Evolutionary conservation across 441 rosid species (phyloP).

Genomic region (Erysimum cheiri): DNA sequence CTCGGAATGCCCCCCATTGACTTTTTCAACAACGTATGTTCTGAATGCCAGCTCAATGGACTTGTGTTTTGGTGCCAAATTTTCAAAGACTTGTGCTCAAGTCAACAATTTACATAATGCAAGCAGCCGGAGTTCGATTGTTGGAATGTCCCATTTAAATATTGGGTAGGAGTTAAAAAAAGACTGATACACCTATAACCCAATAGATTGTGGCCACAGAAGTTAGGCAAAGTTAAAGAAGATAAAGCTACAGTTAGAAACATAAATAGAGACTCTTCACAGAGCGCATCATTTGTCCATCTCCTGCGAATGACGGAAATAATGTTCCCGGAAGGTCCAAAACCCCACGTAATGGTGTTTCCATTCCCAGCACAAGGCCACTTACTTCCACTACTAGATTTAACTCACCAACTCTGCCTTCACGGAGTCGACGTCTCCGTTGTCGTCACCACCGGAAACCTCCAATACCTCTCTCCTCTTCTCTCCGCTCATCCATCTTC

Average conservation of each 20-base stretch:
- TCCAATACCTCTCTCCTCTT: slow-evolving; percentile 45
- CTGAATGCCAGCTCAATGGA: not conserved
- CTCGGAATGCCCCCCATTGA: slow-evolving; percentile 53
- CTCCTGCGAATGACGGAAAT: not conserved
- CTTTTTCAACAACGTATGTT: not conserved
- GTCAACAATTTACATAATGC: no score
- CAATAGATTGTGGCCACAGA: no score
- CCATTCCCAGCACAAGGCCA: slow-evolving; percentile 69
- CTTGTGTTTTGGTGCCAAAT: not conserved
- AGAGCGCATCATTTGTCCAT: not conserved
- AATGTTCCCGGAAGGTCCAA: not conserved
- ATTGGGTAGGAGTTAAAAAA: no score
- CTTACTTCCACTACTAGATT: slow-evolving; percentile 50
- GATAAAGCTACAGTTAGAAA: not conserved
- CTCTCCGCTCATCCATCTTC: slow-evolving; percentile 43
- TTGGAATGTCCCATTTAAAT: no score
- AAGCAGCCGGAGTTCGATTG: no score
- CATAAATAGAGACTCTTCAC: not conserved
- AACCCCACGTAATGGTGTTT: slow-evolving; percentile 53
- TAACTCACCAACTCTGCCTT: slow-evolving; percentile 59
- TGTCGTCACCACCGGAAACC: slow-evolving; percentile 58
- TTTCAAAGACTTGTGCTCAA: no score
- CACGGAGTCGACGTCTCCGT: slow-evolving; percentile 51
- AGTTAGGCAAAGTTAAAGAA: no score
- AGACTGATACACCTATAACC: no score